Base-by-base conservation (phyloP, 768 basidiomycete genomes). In the Lactarius hatsudake region DNA sequence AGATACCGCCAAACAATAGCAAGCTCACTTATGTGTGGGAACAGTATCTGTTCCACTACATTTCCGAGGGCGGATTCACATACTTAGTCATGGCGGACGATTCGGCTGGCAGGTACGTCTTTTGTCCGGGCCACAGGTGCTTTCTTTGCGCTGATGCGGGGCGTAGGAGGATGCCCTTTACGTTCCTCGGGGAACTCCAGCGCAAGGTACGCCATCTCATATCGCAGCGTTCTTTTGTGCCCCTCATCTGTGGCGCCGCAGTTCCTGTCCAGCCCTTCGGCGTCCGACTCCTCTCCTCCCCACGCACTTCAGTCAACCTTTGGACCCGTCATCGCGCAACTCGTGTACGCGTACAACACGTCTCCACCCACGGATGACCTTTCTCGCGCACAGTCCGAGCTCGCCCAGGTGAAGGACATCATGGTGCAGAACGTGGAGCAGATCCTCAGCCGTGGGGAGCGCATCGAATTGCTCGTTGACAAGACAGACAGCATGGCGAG, bases 361-460 rank as follows among this genome's bases (percentile, higher is more conserved):
- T 79, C 86, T 10, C 95, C 96, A 18, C 95, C 93, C 43, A 77
- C 82, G 9, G 97, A 99, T 75, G 94, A 96, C 69, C 86, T 98
- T 64, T 81, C 89, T 23, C 91, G 93, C 69, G 96, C 96, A 6
- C 95, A 95, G 74, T 84, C 85, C 5, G 95, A 98, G 76, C 82
- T 94, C 51, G 86, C 87, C 67, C 91, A 93, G 71, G 92, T 97
- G 57, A 98, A 97, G 76, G 90, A 95, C 73, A 93, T 97, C 78
- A 96, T 97, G 95, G 96, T 98, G 60, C 93, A 98, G 78, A 98
- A 98, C 76, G 96, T 98, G 70, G 94, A 98, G 78, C 92, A 95
- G 76, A 96, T 98, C 69, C 85, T 99, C 51, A 90, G 86, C 62
- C 84, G 97, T 43, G 97, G 97, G 28, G 97, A 99, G 77, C 84